Evolutionary conservation across 2,329 filamentous ascomycete genomes (phyloP), one percentile per base, ranked within the genome.

Genomic region (Fusarium transvaalense): DNA sequence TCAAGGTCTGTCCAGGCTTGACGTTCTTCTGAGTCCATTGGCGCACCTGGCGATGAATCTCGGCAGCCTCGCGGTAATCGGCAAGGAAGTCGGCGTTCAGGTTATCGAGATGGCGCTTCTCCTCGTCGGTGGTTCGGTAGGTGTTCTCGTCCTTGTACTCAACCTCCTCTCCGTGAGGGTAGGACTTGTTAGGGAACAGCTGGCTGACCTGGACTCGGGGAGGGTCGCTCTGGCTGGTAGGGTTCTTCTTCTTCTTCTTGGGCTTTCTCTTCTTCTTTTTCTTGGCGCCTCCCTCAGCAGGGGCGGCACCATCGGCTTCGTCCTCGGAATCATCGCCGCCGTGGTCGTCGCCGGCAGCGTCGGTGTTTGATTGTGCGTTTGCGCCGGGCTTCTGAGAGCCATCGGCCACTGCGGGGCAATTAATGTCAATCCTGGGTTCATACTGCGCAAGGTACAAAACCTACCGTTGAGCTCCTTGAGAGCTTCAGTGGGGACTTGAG

Each of bases 41-140:
- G 51, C 93, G 90, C 59, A 96, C 93, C 77, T 97, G 92, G 58
- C 93, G 89, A 78, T 97, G 93, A n/a, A 93, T 88, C 80, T 97
- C 93, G n/a, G 93, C 92, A 46, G 89, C 93, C 74, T 94, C 88
- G 65, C 93, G 90, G 78, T 94, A 97, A 75, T 97, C 93, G 64
- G 86, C 84, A 53, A 97, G 80, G 82, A 93, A 94, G 68, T 94
- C 91, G 73, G 88, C 90, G 79, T 94, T 92, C 83, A 94, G 88
- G 75, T 92, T 92, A 77, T 95, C 92, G 54, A 94, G 84, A 74
- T 94, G 89, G 56, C 92, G 88, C 82, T 94, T 94, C 83, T 97
- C 93, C 79, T 95, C 93, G 77, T 84, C 88, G 17, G 92, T 96
- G 6, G 91, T 95, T 45, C 93, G 88, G 79, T 90, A 92, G 53